These are phyloP conservation scores for Phytophthora pistaciae DNA, from an alignment of 352 stramenopile species.

Conservation along the genomic window DNA sequence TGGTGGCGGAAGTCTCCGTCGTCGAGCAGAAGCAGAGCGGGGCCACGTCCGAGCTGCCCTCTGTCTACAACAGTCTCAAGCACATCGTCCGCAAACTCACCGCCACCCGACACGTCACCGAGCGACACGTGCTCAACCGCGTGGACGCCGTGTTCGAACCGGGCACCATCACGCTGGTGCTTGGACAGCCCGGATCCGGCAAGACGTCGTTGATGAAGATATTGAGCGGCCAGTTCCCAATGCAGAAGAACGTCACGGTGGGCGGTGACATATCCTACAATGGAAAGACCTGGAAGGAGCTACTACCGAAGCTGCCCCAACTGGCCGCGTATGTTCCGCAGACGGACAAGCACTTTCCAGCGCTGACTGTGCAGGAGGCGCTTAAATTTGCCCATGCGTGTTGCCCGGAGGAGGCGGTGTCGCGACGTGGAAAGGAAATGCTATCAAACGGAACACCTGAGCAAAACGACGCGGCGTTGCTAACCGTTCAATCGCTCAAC, in stretches of 20 bases:
- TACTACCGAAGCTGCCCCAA: conserved; percentile 24
- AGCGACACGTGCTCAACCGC: conserved; percentile 37
- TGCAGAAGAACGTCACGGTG: conserved; percentile 34
- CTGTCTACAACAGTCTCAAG: conserved; percentile 37
- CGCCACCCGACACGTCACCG: conserved; percentile 9
- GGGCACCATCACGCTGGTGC: conserved; percentile 43
- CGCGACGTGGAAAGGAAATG: conserved; percentile 51
- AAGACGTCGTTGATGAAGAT: conserved; percentile 53
- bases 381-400: conserved; percentile 38
- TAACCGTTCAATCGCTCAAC: conserved; percentile 10
- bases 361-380: conserved; percentile 39
- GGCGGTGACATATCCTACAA: conserved; percentile 47
- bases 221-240: conserved; percentile 41
- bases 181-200: conserved; percentile 46
- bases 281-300: conserved; percentile 10
- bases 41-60: conserved; percentile 33
- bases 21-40: conserved; percentile 14
- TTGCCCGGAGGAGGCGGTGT: conserved; percentile 50
- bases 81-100: conserved; percentile 22
- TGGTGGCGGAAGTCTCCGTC: conserved; percentile 34
- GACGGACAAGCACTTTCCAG: conserved; percentile 34
- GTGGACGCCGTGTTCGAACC: conserved; percentile 46
- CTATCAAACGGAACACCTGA: conserved; percentile 32
- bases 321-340: conserved; percentile 34
- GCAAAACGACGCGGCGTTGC: conserved; percentile 28